Evolutionary conservation across 139 green algal genomes (phyloP).

Genomic region (Chlamydomonas sp.): DNA sequence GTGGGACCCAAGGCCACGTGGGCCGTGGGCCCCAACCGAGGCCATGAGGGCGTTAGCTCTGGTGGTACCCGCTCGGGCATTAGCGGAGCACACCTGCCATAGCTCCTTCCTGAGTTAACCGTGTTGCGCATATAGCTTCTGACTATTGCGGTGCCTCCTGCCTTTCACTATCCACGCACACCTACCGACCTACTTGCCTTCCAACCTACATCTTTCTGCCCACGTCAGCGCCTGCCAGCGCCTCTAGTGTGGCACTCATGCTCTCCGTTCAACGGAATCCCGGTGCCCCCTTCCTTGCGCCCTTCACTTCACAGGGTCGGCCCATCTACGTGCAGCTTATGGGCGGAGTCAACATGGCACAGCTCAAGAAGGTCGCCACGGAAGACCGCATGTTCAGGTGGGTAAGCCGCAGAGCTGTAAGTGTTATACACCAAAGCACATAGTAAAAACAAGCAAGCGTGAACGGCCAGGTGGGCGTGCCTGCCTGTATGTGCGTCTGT

Average conservation of each 20-base stretch:
- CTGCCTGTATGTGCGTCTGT: too few relatives aligned
- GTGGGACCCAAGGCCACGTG: neutral
- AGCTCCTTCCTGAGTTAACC: neutral
- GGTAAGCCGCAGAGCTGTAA: too few relatives aligned
- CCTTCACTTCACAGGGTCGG: conserved; percentile 41
- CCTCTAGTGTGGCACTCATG: neutral
- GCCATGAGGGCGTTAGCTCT: neutral
- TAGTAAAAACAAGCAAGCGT: too few relatives aligned
- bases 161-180: too few relatives aligned
- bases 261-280: too few relatives aligned
- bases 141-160: neutral
- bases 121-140: neutral
- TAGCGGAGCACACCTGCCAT: neutral
- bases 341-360: conserved; percentile 20
- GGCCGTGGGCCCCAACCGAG: neutral
- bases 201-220: neutral
- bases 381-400: neutral
- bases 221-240: neutral
- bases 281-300: neutral
- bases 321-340: conserved; percentile 42
- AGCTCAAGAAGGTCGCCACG: conserved; percentile 19
- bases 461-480: too few relatives aligned
- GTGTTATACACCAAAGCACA: too few relatives aligned
- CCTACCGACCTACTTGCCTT: neutral
- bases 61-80: neutral